Percentiles rank a stretch among this genome's conserved stretches.
These are phyloP conservation scores for Geotrichum reessii DNA, from an alignment of 1,139 yeast genomes.

Conservation along the genomic window DNA sequence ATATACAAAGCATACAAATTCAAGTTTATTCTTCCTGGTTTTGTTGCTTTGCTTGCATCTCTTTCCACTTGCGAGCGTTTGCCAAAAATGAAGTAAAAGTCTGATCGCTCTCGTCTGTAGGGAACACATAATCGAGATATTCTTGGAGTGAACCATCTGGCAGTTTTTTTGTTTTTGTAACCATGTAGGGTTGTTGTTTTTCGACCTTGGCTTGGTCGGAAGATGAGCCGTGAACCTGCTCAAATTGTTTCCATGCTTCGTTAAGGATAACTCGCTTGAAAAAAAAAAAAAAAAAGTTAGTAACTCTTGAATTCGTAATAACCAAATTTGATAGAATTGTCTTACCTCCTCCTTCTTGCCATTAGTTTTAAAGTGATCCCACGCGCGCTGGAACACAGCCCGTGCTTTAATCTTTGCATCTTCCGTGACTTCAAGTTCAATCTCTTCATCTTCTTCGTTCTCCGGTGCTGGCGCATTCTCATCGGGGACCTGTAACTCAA, in stretches of 20 bases:
- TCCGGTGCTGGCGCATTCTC: conserved; percentile 36
- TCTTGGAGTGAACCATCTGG: conserved; percentile 52
- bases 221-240: conserved; percentile 53
- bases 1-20: background rate
- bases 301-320: background rate
- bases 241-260: conserved; percentile 65
- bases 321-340: background rate
- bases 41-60: conserved; percentile 12
- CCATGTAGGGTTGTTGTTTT: conserved; percentile 52
- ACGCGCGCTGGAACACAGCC: conserved; percentile 51
- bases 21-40: background rate
- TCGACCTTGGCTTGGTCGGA: conserved; percentile 36
- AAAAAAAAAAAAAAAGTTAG: conserved; percentile 2
- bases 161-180: conserved; percentile 43
- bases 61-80: conserved; percentile 59
- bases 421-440: conserved; percentile 47
- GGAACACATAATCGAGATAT: conserved; percentile 59
- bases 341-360: conserved; percentile 37
- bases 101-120: conserved; percentile 39
- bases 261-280: conserved; percentile 47
- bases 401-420: conserved; percentile 52
- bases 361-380: conserved; percentile 40
- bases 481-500: conserved; percentile 61
- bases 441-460: conserved; percentile 34
- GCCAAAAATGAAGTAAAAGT: conserved; percentile 51